Conservation (phyloP, 176 grass and related monocot genomes). For the Avena atlantica region DNA sequence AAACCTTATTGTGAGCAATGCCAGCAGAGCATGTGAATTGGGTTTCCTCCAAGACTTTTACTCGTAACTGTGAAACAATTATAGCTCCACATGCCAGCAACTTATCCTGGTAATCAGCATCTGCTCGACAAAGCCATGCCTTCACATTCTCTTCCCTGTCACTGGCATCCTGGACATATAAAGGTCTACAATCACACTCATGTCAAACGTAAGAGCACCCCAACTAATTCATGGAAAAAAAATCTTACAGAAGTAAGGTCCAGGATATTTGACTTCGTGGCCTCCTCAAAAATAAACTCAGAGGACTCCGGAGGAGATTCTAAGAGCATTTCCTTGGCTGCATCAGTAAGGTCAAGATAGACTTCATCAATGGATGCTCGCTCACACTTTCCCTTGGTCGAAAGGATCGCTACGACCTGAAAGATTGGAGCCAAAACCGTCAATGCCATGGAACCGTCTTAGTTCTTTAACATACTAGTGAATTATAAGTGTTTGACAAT, state of each 20-base stretch:
- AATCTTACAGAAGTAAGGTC: slow-evolving; percentile 68
- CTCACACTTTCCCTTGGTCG: slow-evolving; percentile 87
- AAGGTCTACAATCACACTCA: slow-evolving; percentile 27
- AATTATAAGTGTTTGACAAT: not conserved
- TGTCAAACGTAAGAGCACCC: not conserved
- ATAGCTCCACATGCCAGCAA: slow-evolving; percentile 83
- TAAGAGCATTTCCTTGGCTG: slow-evolving; percentile 78
- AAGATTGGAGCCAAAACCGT: not conserved
- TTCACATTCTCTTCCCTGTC: slow-evolving; percentile 67
- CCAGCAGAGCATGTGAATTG: slow-evolving; percentile 93
- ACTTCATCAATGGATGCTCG: slow-evolving; percentile 96
- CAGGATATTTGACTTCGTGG: slow-evolving; percentile 74
- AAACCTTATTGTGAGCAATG: slow-evolving; percentile 97
- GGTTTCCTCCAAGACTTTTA: slow-evolving; percentile 79
- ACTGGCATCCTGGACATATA: slow-evolving; percentile 49
- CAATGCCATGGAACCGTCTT: not conserved
- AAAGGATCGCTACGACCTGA: slow-evolving; percentile 81
- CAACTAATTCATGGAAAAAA: slow-evolving; percentile 9
- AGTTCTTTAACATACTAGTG: not conserved
- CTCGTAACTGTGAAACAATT: slow-evolving; percentile 83
- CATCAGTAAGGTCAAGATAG: slow-evolving; percentile 94
- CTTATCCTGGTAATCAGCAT: slow-evolving; percentile 76
- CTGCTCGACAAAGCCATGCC: slow-evolving; percentile 67
- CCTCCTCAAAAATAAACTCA: slow-evolving; percentile 64
- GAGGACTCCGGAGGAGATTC: slow-evolving; percentile 61